Conservation (phyloP, 345 rosid genomes). For the Acer saccharum region DNA sequence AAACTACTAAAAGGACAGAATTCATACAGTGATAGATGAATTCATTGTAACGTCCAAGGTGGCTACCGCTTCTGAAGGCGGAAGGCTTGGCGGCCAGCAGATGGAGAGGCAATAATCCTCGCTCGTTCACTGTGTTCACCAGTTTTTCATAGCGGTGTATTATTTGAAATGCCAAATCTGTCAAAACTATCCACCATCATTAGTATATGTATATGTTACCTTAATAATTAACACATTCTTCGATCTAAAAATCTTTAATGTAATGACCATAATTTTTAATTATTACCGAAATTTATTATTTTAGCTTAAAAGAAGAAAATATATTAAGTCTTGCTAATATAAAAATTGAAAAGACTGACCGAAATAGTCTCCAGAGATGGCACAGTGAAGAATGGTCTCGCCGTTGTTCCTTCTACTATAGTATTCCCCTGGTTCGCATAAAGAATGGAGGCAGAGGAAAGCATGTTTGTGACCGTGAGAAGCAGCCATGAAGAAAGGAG, state of each 20-base stretch:
- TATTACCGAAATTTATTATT: no score
- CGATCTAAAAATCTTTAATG: no score
- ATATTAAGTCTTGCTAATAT: no score
- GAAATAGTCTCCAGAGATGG: conserved; percentile 37
- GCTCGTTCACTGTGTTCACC: conserved; percentile 25
- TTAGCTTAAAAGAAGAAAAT: no score
- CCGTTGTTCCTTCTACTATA: conserved; percentile 30
- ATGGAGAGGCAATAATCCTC: conserved; percentile 47
- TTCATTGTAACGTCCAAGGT: conserved; percentile 15
- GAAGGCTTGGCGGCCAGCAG: conserved; percentile 42
- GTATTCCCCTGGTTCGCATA: not conserved
- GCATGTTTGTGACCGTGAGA: conserved; percentile 35
- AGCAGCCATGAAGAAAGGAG: conserved; percentile 47
- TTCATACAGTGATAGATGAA: conserved; percentile 45
- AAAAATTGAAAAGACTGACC: conserved; percentile 21
- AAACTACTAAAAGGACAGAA: no score
- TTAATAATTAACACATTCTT: no score
- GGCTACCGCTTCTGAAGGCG: conserved; percentile 45
- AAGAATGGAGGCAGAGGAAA: conserved; percentile 34
- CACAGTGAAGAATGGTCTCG: conserved; percentile 40
- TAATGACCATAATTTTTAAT: no score
- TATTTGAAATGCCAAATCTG: conserved; percentile 58
- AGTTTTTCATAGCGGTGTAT: conserved; percentile 24
- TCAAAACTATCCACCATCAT: not conserved
- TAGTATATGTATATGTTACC: no score